Conservation (phyloP, 2,329 filamentous ascomycete species). For the Tolypocladium guangdongense region DNA sequence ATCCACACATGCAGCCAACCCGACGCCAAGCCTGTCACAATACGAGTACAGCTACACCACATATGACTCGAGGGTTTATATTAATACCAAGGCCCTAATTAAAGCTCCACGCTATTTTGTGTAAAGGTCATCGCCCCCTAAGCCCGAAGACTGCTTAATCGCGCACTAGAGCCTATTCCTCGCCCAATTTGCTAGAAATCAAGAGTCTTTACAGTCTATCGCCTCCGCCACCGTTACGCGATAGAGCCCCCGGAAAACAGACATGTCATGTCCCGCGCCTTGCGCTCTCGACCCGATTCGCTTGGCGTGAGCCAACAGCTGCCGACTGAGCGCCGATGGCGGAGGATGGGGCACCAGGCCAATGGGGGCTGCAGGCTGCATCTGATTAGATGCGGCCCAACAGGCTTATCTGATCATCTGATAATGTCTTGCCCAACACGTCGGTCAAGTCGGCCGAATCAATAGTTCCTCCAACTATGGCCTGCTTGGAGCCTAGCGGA, state of each 20-base stretch:
- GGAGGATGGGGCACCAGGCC: slow-evolving; percentile 2
- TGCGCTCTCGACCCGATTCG: background rate
- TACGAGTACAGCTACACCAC: no score
- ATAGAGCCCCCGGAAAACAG: background rate
- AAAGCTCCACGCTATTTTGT: no score
- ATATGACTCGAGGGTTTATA: no score
- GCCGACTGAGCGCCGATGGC: background rate
- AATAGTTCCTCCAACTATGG: background rate
- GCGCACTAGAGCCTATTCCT: no score
- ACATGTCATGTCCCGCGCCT: background rate
- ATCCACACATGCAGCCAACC: background rate
- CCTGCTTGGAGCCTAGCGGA: background rate
- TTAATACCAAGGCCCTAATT: no score
- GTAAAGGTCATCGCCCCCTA: no score
- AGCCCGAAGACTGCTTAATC: no score
- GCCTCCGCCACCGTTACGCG: no score
- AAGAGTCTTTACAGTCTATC: no score
- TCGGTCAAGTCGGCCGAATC: background rate
- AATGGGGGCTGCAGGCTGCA: slow-evolving; percentile 9
- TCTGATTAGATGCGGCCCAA: slow-evolving; percentile 15
- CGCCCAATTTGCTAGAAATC: no score
- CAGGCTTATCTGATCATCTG: slow-evolving; percentile 11
- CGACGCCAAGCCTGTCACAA: no score
- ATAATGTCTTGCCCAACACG: slow-evolving; percentile 2
- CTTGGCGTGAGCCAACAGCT: background rate